Conservation (phyloP, 2,329 filamentous ascomycete genomes). For the Lizonia empirigonia region DNA sequence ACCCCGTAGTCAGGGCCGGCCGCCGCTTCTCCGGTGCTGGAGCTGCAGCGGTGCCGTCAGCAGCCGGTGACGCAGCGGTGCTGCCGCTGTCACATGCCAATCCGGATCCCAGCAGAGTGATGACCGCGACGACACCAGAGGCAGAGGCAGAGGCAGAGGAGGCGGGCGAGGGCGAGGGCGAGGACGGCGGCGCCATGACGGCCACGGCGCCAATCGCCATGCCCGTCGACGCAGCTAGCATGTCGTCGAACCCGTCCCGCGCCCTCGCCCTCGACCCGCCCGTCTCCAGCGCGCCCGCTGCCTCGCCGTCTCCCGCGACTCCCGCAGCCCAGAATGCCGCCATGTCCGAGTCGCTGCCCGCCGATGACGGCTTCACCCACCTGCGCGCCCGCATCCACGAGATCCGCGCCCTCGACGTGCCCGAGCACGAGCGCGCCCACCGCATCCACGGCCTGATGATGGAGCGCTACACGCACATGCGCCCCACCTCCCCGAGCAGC, state of each 20-base stretch:
- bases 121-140: conserved; percentile 11
- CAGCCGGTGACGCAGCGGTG: conserved; percentile 22
- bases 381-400: conserved; percentile 55
- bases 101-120: conserved; percentile 17
- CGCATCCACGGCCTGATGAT: conserved; percentile 58
- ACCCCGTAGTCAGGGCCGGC: conserved; percentile 49
- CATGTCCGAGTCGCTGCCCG: conserved; percentile 51
- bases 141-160: conserved; percentile 20
- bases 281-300: conserved; percentile 31
- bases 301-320: too few species aligned
- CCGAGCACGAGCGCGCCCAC: conserved; percentile 56
- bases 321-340: conserved; percentile 30
- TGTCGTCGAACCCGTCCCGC: conserved; percentile 42
- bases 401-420: conserved; percentile 51
- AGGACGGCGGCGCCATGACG: conserved; percentile 12
- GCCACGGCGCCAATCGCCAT: conserved; percentile 34
- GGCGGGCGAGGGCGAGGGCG: conserved; percentile 23
- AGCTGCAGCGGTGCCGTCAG: conserved; percentile 22
- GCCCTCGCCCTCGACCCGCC: conserved; percentile 31
- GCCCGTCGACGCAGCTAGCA: conserved; percentile 23
- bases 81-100: conserved; percentile 38
- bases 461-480: conserved; percentile 51
- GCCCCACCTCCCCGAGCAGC: conserved; percentile 48
- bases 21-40: conserved; percentile 44
- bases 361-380: conserved; percentile 57